A percentile compares a stretch with the other conserved stretches of the same genome.
Evolutionary conservation across 306 rosid species (phyloP).

Genomic region (Vigna unguiculata): DNA sequence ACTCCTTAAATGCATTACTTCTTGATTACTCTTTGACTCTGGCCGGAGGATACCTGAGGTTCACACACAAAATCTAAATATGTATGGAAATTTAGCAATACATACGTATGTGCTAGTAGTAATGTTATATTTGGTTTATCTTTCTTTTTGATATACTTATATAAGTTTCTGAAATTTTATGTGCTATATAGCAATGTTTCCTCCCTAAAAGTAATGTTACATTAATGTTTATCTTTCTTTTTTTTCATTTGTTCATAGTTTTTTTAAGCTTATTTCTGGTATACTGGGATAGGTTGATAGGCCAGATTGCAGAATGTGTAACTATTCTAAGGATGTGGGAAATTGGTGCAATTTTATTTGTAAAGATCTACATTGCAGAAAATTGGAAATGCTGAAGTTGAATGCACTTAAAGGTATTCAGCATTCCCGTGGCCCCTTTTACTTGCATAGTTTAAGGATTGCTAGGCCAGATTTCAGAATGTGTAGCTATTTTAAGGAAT

Average conservation of each 20-base stretch:
- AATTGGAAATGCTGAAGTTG: conserved; percentile 16
- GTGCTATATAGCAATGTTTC: neutral
- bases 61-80: neutral
- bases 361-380: neutral
- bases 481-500: no score
- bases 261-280: conserved; percentile 27
- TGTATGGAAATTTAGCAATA: neutral
- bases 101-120: neutral
- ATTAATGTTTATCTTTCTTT: conserved; percentile 18
- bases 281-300: conserved; percentile 1
- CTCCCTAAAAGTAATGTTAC: conserved; percentile 2
- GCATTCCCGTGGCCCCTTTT: neutral
- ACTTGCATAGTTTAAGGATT: conserved; percentile 21
- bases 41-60: neutral
- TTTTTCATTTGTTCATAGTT: conserved; percentile 7
- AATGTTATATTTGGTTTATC: no score
- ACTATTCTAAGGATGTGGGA: conserved; percentile 11
- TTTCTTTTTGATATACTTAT: no score
- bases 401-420: conserved; percentile 22
- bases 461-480: no score
- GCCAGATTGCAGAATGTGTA: conserved; percentile 10
- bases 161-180: neutral
- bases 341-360: conserved; percentile 22
- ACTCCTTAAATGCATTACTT: neutral
- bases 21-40: neutral